Evolutionary conservation across 371 early-diverging fungal species (phyloP).

Genomic region (Cokeromyces recurvatus): DNA sequence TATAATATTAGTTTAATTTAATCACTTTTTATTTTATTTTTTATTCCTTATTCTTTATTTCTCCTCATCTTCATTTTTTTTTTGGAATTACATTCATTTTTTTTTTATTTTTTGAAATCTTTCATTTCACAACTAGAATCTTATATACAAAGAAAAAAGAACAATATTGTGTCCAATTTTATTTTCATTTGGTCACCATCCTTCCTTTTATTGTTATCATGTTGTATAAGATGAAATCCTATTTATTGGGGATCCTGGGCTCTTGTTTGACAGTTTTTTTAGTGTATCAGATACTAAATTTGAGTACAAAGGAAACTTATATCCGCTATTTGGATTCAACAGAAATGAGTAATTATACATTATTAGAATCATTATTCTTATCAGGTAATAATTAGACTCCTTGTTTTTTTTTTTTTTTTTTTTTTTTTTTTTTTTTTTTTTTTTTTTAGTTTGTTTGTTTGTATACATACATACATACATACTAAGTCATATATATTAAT

Average conservation of each 20-base stretch:
- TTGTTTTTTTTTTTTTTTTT: neutral
- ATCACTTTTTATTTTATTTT: neutral
- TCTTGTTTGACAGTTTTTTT: constrained; percentile 6
- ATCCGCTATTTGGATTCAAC: constrained; percentile 19
- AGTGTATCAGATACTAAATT: constrained; percentile 9
- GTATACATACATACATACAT: no score
- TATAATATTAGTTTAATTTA: no score
- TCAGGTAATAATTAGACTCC: neutral
- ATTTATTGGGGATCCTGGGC: constrained; percentile 4
- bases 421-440: no score
- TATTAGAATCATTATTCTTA: constrained; percentile 21
- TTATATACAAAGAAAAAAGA: no score
- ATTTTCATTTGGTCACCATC: no score
- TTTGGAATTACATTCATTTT: neutral
- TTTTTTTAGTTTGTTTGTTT: no score
- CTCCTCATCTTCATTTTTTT: neutral
- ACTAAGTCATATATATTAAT: no score
- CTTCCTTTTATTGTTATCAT: no score
- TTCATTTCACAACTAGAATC: no score
- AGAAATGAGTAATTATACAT: constrained; percentile 28
- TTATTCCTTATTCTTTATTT: neutral
- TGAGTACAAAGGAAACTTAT: neutral
- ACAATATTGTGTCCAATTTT: no score
- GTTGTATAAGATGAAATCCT: constrained; percentile 6
- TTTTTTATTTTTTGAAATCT: neutral